phyloP scores from a whole-genome alignment of 2,329 filamentous ascomycete species.

The Endocalyx cinctus region DNA sequence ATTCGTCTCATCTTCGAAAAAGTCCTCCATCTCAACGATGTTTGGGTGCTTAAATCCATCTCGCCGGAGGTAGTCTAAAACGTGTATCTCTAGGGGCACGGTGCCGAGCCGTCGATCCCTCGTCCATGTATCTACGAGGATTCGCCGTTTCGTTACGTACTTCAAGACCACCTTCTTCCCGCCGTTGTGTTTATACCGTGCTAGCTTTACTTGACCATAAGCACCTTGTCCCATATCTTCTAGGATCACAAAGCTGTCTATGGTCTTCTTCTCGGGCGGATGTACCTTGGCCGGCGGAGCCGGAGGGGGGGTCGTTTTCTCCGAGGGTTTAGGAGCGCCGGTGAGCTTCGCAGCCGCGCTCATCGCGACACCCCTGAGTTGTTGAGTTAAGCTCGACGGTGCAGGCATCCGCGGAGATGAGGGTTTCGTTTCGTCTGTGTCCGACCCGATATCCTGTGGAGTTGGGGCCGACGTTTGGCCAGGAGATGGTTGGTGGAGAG shows the following conservation, averaged over 20 bases:
- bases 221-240: conserved; percentile 99
- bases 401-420: conserved; percentile 21
- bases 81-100: conserved; percentile 94
- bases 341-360: conserved; percentile 51
- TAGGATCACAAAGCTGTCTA: conserved; percentile 84
- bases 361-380: conserved; percentile 53
- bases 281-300: conserved; percentile 32
- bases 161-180: conserved; percentile 88
- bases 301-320: conserved; percentile 23
- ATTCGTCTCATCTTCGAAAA: conserved; percentile 78
- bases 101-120: conserved; percentile 88
- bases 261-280: conserved; percentile 66
- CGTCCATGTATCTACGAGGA: conserved; percentile 97
- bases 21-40: conserved; percentile 69
- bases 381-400: conserved; percentile 45
- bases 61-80: conserved; percentile 83
- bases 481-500: conserved; percentile 73
- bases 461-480: conserved; percentile 62
- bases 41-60: conserved; percentile 65
- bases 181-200: conserved; percentile 72
- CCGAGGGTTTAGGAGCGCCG: conserved; percentile 25
- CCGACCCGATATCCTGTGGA: conserved; percentile 52
- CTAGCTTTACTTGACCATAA: conserved; percentile 95
- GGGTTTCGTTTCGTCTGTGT: conserved; percentile 44
- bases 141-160: conserved; percentile 94